Percentiles rank a stretch among this genome's conserved stretches.
These are phyloP conservation scores for Penicillium dipodomyicola DNA, from an alignment of 495 filamentous ascomycete species.

Conservation along the genomic window DNA sequence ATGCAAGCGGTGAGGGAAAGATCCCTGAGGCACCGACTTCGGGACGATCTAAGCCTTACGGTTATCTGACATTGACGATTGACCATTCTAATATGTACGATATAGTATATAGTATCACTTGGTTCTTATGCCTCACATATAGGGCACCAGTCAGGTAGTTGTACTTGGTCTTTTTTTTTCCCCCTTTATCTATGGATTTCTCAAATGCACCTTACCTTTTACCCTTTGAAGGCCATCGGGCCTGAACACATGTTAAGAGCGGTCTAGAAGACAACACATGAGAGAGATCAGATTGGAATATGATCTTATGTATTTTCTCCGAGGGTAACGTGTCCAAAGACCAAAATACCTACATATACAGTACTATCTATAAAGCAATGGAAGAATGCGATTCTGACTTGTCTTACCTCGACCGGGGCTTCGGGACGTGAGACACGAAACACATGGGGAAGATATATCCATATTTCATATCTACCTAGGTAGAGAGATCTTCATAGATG, in stretches of 20 bases:
- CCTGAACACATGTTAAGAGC: slow-evolving; percentile 14
- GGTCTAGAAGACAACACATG: slow-evolving; percentile 16
- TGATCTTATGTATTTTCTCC: slow-evolving; percentile 1
- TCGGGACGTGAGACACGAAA: slow-evolving; percentile 8
- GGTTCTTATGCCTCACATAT: background rate
- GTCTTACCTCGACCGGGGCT: slow-evolving; percentile 4
- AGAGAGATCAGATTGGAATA: slow-evolving; percentile 9
- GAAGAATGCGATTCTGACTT: slow-evolving; percentile 1
- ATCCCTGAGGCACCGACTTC: slow-evolving; percentile 3
- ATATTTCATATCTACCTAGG: background rate
- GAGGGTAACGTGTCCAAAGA: slow-evolving; percentile 3
- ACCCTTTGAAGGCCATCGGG: slow-evolving; percentile 2
- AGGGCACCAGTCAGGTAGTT: slow-evolving; percentile 2
- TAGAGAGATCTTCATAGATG: background rate
- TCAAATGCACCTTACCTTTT: background rate
- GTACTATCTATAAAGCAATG: background rate
- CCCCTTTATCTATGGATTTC: background rate
- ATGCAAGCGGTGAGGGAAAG: slow-evolving; percentile 23
- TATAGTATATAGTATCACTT: no score
- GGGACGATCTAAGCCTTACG: background rate
- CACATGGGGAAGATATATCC: slow-evolving; percentile 10
- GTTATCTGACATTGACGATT: background rate
- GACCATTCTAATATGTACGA: no score
- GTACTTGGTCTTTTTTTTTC: background rate
- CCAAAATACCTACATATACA: slow-evolving; percentile 1